Conservation (phyloP, 108 stramenopile genomes). For the Stephanodiscus triporus region DNA sequence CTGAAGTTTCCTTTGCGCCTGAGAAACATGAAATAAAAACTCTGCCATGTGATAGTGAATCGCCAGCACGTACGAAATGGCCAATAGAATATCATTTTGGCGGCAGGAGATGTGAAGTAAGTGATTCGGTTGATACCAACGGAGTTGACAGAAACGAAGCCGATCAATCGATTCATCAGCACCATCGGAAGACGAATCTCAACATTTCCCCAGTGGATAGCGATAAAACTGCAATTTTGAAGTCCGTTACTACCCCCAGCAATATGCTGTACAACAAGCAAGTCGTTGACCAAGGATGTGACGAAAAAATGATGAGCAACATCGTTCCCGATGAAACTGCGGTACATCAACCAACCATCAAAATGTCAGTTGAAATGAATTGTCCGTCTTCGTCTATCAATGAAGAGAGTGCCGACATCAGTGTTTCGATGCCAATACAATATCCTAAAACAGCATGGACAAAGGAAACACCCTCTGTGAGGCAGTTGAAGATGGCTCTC, state of each 20-base stretch:
- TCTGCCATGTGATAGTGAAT: neutral
- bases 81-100: neutral
- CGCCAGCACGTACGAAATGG: neutral
- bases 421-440: neutral
- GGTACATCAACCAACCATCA: neutral
- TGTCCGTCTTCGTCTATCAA: neutral
- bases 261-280: neutral
- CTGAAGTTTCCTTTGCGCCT: neutral
- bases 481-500: conserved; percentile 41
- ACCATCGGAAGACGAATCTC: neutral
- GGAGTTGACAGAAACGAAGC: neutral
- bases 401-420: neutral
- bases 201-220: too few relatives aligned
- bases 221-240: neutral
- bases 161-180: neutral
- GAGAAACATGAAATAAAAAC: neutral
- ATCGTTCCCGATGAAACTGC: neutral
- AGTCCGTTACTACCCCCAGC: neutral
- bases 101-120: neutral
- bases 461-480: conserved; percentile 9
- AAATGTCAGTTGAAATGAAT: neutral
- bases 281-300: neutral
- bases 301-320: neutral
- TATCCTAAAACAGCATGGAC: neutral
- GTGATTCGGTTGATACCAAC: neutral